A percentile compares a stretch with the other conserved stretches of the same genome.
Evolutionary conservation across 2,329 filamentous ascomycete genomes (phyloP).

Genomic region (Camillea tinctor): DNA sequence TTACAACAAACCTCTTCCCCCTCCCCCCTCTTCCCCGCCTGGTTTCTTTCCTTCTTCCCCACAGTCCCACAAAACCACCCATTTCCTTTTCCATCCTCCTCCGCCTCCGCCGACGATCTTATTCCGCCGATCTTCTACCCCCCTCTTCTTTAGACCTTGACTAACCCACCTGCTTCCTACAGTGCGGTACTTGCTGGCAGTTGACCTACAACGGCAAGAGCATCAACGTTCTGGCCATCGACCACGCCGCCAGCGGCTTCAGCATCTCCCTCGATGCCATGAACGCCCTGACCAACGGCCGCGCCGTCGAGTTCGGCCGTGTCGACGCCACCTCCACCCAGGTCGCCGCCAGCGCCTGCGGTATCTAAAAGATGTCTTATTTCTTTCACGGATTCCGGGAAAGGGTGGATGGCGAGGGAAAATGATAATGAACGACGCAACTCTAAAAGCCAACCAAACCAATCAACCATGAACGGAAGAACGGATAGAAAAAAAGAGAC

Average conservation of each 20-base stretch:
- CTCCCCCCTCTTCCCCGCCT: too few species aligned
- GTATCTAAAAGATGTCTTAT: background rate
- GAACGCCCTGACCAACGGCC: slow-evolving; percentile 53
- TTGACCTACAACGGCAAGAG: slow-evolving; percentile 50
- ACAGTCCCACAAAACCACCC: too few species aligned
- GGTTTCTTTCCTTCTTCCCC: too few species aligned
- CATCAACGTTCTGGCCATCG: slow-evolving; percentile 57
- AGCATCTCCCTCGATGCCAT: slow-evolving; percentile 58
- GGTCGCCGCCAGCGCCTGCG: slow-evolving; percentile 31
- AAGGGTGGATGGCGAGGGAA: too few species aligned
- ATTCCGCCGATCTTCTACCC: slow-evolving; percentile 3
- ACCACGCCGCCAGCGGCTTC: slow-evolving; percentile 49
- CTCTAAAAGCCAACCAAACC: too few species aligned
- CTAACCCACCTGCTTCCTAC: background rate
- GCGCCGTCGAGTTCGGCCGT: slow-evolving; percentile 49
- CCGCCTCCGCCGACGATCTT: background rate
- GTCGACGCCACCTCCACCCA: slow-evolving; percentile 49
- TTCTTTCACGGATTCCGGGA: too few species aligned
- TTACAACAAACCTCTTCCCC: background rate
- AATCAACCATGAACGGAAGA: too few species aligned
- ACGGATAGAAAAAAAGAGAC: too few species aligned
- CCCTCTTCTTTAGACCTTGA: background rate
- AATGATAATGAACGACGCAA: too few species aligned
- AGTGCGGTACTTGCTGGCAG: slow-evolving; percentile 60
- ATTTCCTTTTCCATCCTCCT: background rate